Evolutionary conservation across 768 basidiomycete species (phyloP), one percentile per base, ranked within the genome.

Genomic region (Suillus alpinus): DNA sequence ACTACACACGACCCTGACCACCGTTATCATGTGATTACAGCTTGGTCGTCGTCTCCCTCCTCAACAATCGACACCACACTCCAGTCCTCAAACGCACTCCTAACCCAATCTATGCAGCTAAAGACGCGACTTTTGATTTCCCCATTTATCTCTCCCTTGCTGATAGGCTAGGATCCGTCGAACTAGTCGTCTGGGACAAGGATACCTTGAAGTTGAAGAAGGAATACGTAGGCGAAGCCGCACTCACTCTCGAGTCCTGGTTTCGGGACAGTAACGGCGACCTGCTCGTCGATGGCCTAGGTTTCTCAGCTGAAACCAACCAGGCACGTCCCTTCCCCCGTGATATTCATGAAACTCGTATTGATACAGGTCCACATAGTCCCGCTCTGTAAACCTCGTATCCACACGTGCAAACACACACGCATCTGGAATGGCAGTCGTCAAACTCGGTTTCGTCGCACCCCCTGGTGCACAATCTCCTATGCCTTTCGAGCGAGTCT

Each of bases 141-240:
- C 91, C 94, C 0, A 80, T 97, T 18, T 92, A 90, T 66, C 79
- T 89, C 18, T 89, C 87, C 16, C 81, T 90, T 31, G 87, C 88
- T 0, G 89, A 90, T 65, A 78, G 79, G 49, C 80, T 92, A 5
- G 89, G 90, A 37, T 85, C 82, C 2, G 67, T 98, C 46, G 95
- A 98, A 73, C 78, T 94, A 37, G 87, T 97, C 13, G 81, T 95
- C 0, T 99, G 96, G 95, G 95, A 95, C 75, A 94, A 89, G 77
- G 95, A 98, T 73, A 78, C 92, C 65, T 72, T 94, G 67, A 55
- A 55, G 16, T 60, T 76, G 59, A 84, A 81, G 68, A 97, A 95
- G 76, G 96, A 98, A 49, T 99, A 97, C 71, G 81, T 99, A 16
- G 97, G 97, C 16, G 96, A 99, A 73, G 83, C 85, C 5, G 83